phyloP scores from a whole-genome alignment of 257 asterid species.

The Solanum ossicruentum region DNA sequence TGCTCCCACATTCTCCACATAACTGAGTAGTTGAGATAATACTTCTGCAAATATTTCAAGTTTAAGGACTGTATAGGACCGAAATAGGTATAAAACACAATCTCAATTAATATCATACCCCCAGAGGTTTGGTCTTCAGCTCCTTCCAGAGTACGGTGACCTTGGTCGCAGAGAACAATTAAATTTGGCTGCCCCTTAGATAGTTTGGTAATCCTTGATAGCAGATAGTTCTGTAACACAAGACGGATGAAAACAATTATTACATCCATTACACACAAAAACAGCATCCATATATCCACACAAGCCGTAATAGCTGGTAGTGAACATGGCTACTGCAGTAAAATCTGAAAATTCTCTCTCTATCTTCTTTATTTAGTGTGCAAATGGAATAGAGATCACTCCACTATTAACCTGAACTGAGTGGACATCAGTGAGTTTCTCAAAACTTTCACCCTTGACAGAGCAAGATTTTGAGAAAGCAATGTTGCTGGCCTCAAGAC shows the following conservation, averaged over 20 bases:
- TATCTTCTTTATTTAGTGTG: background rate
- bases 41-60: slow-evolving; percentile 42
- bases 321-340: background rate
- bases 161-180: slow-evolving; percentile 62
- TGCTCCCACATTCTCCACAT: slow-evolving; percentile 55
- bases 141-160: slow-evolving; percentile 15
- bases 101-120: slow-evolving; percentile 19
- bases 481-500: slow-evolving; percentile 29
- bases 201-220: slow-evolving; percentile 36
- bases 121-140: slow-evolving; percentile 46
- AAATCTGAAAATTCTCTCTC: background rate
- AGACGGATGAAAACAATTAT: background rate
- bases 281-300: background rate
- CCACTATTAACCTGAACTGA: slow-evolving; percentile 55
- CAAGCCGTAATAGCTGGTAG: background rate
- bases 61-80: background rate
- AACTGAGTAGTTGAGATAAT: slow-evolving; percentile 53
- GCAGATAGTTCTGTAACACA: slow-evolving; percentile 52
- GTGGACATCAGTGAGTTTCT: slow-evolving; percentile 42
- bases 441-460: slow-evolving; percentile 47
- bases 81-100: background rate
- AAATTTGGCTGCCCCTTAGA: slow-evolving; percentile 46
- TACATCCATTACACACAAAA: background rate
- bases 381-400: background rate
- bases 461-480: slow-evolving; percentile 64